A percentile compares a stretch with the other conserved stretches of the same genome.
These are phyloP conservation scores for Dryas drummondii DNA, from an alignment of 306 rosid species.

Conservation along the genomic window DNA sequence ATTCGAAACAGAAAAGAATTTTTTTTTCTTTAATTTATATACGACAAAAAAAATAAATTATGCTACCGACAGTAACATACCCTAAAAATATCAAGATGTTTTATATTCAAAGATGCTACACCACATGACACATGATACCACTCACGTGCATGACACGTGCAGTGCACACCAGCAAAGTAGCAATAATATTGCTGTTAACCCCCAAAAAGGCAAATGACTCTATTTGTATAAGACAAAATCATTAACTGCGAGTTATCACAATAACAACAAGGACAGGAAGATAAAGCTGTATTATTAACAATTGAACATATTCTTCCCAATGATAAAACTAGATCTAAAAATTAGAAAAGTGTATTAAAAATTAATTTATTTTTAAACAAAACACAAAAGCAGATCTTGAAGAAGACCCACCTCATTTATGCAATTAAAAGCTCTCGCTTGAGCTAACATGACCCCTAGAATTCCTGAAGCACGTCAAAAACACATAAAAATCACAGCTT, in stretches of 20 bases:
- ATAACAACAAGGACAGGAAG: neutral
- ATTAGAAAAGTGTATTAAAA: neutral
- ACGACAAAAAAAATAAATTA: neutral
- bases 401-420: neutral
- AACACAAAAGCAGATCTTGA: conserved; percentile 11
- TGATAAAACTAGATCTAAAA: conserved; percentile 21
- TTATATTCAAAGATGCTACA: conserved; percentile 12
- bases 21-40: neutral
- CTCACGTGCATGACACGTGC: conserved; percentile 29
- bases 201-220: conserved; percentile 11
- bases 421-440: neutral
- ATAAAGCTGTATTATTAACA: neutral
- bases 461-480: neutral
- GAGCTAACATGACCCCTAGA: conserved; percentile 11
- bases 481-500: neutral
- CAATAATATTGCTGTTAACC: neutral
- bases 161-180: neutral
- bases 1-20: neutral
- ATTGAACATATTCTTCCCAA: neutral
- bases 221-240: conserved; percentile 29
- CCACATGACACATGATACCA: conserved; percentile 13
- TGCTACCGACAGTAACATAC: conserved; percentile 1
- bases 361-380: neutral
- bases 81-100: neutral
- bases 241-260: conserved; percentile 11